A percentile compares a stretch with the other conserved stretches of the same genome.
Conservation (phyloP, 371 early-diverging fungal genomes). For the Rhizopus sp. region DNA sequence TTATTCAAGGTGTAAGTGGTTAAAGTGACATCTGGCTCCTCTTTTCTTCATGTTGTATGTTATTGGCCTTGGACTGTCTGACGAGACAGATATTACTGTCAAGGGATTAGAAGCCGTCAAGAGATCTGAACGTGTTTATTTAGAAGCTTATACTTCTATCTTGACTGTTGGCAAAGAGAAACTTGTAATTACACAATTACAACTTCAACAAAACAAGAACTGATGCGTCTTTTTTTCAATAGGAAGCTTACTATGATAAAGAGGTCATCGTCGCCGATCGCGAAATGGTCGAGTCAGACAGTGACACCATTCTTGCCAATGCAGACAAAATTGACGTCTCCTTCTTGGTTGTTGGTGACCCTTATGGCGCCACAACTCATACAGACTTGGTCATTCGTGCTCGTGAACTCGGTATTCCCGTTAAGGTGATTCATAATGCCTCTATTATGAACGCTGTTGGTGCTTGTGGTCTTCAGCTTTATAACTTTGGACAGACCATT, state of each 20-base stretch:
- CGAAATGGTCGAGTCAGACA: conserved; percentile 95
- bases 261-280: conserved; percentile 89
- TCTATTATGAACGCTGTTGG: conserved; percentile 99
- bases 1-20: too few species aligned
- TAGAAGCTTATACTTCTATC: conserved; percentile 99
- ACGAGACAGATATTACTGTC: conserved; percentile 95
- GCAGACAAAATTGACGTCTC: conserved; percentile 91
- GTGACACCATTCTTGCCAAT: conserved; percentile 87
- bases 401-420: conserved; percentile 82
- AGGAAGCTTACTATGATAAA: conserved; percentile 91
- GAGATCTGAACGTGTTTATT: conserved; percentile 87
- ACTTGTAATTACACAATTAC: conserved; percentile 54
- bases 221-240: not conserved
- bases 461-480: conserved; percentile 97
- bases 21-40: too few species aligned
- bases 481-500: conserved; percentile 98
- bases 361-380: conserved; percentile 99
- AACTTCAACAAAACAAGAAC: not conserved
- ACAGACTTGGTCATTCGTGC: conserved; percentile 97
- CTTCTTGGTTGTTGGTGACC: conserved; percentile 99
- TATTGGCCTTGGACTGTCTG: conserved; percentile 85
- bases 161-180: conserved; percentile 83
- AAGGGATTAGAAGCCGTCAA: conserved; percentile 94
- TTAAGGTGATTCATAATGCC: conserved; percentile 96
- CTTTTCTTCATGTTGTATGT: conserved; percentile 21